Conservation (phyloP, 177 flowering plant species). For the Vitis hybrid region DNA sequence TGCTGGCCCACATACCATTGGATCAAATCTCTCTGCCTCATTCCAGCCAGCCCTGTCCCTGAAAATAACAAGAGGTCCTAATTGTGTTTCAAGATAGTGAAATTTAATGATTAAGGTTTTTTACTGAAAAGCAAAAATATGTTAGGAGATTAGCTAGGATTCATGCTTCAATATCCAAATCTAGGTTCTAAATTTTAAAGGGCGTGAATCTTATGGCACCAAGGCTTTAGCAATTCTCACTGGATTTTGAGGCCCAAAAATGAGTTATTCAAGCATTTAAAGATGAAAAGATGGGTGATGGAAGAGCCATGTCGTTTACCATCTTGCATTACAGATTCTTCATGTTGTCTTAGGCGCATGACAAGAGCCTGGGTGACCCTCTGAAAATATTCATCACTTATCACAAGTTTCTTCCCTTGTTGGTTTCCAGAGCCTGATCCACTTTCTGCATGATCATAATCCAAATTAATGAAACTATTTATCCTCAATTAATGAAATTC, state of each 20-base stretch:
- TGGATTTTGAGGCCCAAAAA: not conserved
- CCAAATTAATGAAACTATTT: not conserved
- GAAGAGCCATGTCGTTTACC: conserved; percentile 34
- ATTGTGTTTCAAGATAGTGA: conserved; percentile 3
- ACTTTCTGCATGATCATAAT: conserved; percentile 27
- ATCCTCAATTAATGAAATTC: not conserved
- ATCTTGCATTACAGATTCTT: conserved; percentile 61
- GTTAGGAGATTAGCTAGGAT: not conserved
- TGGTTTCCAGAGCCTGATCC: conserved; percentile 36
- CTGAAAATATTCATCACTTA: conserved; percentile 82
- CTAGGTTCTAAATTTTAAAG: not conserved
- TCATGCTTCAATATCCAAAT: not conserved
- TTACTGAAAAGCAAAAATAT: not conserved
- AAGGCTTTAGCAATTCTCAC: too few species aligned
- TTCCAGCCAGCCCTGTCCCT: conserved; percentile 85
- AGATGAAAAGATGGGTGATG: not conserved
- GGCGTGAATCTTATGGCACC: not conserved
- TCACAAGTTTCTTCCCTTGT: conserved; percentile 59
- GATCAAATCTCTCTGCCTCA: conserved; percentile 89
- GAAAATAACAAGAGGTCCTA: conserved; percentile 16
- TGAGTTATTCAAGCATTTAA: not conserved
- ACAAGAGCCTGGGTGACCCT: conserved; percentile 83
- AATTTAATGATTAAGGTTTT: not conserved
- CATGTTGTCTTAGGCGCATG: conserved; percentile 87
- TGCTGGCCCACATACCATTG: conserved; percentile 79